Percentiles rank a stretch among this genome's conserved stretches.
Conservation (phyloP, 768 basidiomycete genomes). For the Mycena alexandri region DNA sequence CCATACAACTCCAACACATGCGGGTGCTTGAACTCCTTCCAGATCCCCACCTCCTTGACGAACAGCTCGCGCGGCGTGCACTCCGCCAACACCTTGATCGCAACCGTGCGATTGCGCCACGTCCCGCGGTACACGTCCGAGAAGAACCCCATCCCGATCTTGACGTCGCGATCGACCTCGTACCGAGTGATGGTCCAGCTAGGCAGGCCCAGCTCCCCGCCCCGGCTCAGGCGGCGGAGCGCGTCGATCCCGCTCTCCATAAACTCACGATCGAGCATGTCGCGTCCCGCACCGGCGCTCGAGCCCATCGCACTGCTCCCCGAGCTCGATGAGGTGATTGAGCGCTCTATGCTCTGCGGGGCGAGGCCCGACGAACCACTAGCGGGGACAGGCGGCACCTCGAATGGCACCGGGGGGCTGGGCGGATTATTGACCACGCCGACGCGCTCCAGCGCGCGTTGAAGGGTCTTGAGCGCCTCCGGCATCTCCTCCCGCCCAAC, state of each 20-base stretch:
- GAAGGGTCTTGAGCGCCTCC: constrained; percentile 69
- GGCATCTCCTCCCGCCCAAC: constrained; percentile 62
- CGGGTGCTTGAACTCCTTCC: constrained; percentile 76
- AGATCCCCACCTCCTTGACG: constrained; percentile 76
- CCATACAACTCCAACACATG: constrained; percentile 83
- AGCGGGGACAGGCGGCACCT: neutral
- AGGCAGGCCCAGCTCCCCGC: constrained; percentile 60
- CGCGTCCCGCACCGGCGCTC: constrained; percentile 40
- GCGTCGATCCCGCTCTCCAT: constrained; percentile 81
- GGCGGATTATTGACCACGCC: constrained; percentile 30
- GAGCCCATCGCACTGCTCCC: constrained; percentile 30
- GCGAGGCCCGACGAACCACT: constrained; percentile 14
- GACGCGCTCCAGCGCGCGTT: constrained; percentile 56
- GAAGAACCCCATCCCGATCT: constrained; percentile 82
- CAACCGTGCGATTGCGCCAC: constrained; percentile 76
- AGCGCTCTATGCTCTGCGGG: constrained; percentile 36
- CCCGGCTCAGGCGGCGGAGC: constrained; percentile 69
- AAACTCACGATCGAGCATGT: constrained; percentile 77
- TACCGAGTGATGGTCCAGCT: constrained; percentile 87
- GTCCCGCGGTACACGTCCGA: constrained; percentile 83
- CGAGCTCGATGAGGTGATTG: constrained; percentile 36
- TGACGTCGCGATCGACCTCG: constrained; percentile 78
- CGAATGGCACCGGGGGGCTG: constrained; percentile 26
- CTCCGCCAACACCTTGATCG: constrained; percentile 79
- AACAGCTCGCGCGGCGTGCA: constrained; percentile 75